Evolutionary conservation across 2,329 filamentous ascomycete genomes (phyloP).

Genomic region (Ramularia endophylla): DNA sequence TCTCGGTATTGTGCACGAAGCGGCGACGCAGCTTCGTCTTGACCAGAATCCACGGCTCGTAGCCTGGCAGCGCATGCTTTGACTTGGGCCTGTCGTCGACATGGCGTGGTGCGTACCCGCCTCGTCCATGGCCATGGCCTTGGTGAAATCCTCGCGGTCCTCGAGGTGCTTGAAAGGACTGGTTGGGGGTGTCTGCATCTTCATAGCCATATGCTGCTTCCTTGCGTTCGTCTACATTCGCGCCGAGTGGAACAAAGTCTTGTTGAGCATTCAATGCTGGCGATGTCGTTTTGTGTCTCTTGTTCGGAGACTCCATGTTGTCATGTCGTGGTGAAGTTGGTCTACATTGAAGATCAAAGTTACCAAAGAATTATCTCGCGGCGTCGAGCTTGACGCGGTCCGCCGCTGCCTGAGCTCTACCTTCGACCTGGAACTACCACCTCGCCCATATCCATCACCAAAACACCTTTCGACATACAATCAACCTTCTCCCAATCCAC

Average conservation of each 20-base stretch:
- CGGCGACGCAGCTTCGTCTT: slow-evolving; percentile 82
- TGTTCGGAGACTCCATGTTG: slow-evolving; percentile 25
- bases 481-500: too few relatives aligned
- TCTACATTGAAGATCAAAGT: too few relatives aligned
- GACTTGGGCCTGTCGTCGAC: slow-evolving; percentile 70
- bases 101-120: slow-evolving; percentile 23
- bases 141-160: slow-evolving; percentile 6
- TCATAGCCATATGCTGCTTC: slow-evolving; percentile 12
- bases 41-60: slow-evolving; percentile 85
- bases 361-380: too few relatives aligned
- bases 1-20: slow-evolving; percentile 83
- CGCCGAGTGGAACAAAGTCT: slow-evolving; percentile 25
- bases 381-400: neutral
- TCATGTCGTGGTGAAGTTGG: too few relatives aligned
- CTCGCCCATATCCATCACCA: neutral
- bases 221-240: slow-evolving; percentile 1
- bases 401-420: slow-evolving; percentile 4
- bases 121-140: slow-evolving; percentile 3
- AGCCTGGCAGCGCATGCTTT: slow-evolving; percentile 71
- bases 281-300: slow-evolving; percentile 20
- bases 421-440: neutral
- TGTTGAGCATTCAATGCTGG: slow-evolving; percentile 14
- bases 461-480: too few relatives aligned
- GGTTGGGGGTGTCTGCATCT: slow-evolving; percentile 8
- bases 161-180: slow-evolving; percentile 7